Evolutionary conservation across 768 basidiomycete species (phyloP), one percentile per base, ranked within the genome.

Genomic region (Daedaleopsis sinensis): DNA sequence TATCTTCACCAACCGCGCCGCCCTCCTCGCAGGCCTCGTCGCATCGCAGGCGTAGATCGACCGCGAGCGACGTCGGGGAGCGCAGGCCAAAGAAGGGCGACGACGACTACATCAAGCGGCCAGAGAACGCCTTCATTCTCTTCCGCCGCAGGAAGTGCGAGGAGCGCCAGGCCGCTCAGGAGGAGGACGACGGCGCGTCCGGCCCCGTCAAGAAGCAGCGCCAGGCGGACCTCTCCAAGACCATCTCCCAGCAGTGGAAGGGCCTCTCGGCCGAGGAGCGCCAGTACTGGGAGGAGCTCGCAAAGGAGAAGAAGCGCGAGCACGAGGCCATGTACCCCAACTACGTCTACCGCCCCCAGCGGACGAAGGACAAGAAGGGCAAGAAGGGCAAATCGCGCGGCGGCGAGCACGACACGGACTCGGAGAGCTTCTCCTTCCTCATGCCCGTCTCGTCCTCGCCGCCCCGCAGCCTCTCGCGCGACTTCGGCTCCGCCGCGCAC

Each of bases 51-150:
- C 72, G 74, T 58, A 72, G 72, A 64, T 76, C 74, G 63, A 72
- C 73, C 43, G 72, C 64, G 36, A 71, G 68, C 65, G 75, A 76
- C 49, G 67, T 71, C 73, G 72, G 43, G 58, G 74, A 75, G 65
- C 73, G 73, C 16, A 67, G 74, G 43, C 76, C 87, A 10, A 80
- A 78, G 73, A 80, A 87, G 78, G 90, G 90, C 67, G 90, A 91
- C 74, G 88, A 89, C 52, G 89, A 90, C 73, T 92, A 92, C 70
- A 85, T 92, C 78, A 91, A 91, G 74, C 85, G 90, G 46, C 90
- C 90, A 1, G 88, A 90, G 76, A 91, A 92, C 69, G 90, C 90
- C 9, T 92, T 92, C 79, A 92, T 92, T 72, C 82, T 92, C 57
- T 92, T 92, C 82, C 84, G 90, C 57, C 83, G 89, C 67, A 85